Evolutionary conservation across 2,329 filamentous ascomycete species (phyloP).

Genomic region (Sphaerulina vaccinii): DNA sequence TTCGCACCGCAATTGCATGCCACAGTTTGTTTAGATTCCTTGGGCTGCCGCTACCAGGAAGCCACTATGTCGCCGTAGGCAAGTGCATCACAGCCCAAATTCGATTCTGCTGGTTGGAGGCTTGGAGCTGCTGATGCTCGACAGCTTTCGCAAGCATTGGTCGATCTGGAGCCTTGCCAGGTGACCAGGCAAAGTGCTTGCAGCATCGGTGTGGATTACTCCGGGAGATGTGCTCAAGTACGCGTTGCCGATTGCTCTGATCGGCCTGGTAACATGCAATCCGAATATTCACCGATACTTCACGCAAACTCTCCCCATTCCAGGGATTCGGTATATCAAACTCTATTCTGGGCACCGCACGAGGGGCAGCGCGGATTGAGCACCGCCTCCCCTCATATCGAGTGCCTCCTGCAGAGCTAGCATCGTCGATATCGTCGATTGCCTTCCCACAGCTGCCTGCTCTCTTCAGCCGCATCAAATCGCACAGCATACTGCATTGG

Average conservation of each 20-base stretch:
- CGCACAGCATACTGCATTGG: neutral
- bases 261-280: conserved; percentile 1
- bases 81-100: neutral
- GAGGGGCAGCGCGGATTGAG: neutral
- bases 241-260: neutral
- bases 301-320: conserved; percentile 1
- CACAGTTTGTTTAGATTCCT: neutral
- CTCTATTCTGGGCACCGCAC: neutral
- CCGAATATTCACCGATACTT: conserved; percentile 8
- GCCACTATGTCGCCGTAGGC: no score
- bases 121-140: neutral
- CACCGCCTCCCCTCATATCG: neutral
- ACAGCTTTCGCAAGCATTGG: neutral
- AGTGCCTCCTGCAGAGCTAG: neutral
- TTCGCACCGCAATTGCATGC: neutral
- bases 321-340: conserved; percentile 7
- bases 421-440: neutral
- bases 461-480: neutral
- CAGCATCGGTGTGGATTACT: neutral
- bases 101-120: neutral
- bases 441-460: no score
- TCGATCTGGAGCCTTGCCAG: neutral
- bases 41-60: no score
- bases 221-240: neutral
- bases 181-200: neutral